phyloP scores from a whole-genome alignment of 192 early-diverging fungal species.

The Jimgerdemannia flammicorona region DNA sequence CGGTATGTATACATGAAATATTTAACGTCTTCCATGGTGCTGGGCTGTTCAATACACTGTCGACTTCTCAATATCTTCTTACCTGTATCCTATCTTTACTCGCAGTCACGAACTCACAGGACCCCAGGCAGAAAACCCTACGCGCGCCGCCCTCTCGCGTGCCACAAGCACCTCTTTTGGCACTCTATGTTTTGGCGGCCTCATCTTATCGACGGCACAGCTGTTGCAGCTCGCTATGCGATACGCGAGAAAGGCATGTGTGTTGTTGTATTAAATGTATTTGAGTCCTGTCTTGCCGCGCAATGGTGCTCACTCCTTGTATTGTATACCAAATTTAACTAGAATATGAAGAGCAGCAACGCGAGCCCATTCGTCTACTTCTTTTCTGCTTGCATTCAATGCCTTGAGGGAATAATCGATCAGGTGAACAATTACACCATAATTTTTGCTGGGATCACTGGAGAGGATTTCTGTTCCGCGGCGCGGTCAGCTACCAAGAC shows the following conservation, averaged over 20 bases:
- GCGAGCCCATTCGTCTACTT: constrained; percentile 37
- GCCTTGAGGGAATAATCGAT: constrained; percentile 41
- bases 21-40: too few relatives aligned
- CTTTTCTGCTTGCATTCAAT: constrained; percentile 21
- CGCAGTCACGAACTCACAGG: constrained; percentile 13
- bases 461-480: constrained; percentile 56
- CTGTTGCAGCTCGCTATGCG: constrained; percentile 39
- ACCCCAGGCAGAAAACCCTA: constrained; percentile 25
- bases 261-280: neutral
- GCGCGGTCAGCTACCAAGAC: constrained; percentile 59
- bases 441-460: constrained; percentile 66
- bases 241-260: constrained; percentile 47
- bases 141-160: constrained; percentile 37
- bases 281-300: too few relatives aligned
- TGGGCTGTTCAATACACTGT: too few relatives aligned
- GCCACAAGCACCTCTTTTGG: constrained; percentile 63
- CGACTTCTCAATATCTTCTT: too few relatives aligned
- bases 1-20: constrained; percentile 27
- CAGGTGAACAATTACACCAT: constrained; percentile 65
- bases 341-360: too few relatives aligned
- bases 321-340: too few relatives aligned
- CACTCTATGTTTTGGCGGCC: constrained; percentile 55
- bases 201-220: constrained; percentile 59
- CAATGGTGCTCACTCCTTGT: too few relatives aligned
- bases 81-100: too few relatives aligned